Evolutionary conservation across 2,329 filamentous ascomycete genomes (phyloP).

Genomic region (Ceratocystis alfenasii): DNA sequence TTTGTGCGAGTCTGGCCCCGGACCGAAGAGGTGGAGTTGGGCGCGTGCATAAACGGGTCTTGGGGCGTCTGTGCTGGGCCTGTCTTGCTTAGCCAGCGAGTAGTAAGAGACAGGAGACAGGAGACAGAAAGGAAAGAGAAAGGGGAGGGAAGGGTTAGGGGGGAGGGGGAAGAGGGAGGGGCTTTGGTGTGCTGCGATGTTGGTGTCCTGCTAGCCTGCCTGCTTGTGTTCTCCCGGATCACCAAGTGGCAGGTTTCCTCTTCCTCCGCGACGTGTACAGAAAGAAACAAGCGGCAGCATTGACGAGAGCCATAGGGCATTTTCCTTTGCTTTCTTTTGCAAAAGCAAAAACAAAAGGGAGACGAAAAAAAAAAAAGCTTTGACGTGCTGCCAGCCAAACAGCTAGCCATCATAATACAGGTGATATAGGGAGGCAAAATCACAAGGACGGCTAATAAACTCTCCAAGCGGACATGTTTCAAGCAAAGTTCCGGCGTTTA

Average conservation of each 20-base stretch:
- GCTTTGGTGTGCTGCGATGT: background rate
- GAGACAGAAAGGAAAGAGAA: too few relatives aligned
- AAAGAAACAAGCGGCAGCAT: too few relatives aligned
- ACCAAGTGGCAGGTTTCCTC: slow-evolving; percentile 9
- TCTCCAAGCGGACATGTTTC: slow-evolving; percentile 2
- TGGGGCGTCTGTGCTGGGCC: background rate
- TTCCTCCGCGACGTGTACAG: background rate
- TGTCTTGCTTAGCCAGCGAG: background rate
- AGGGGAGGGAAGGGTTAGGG: too few relatives aligned
- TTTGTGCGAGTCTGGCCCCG: background rate
- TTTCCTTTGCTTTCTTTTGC: too few relatives aligned
- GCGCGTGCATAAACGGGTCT: slow-evolving; percentile 3
- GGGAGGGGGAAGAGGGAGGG: too few relatives aligned
- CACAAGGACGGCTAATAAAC: background rate
- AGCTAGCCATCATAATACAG: background rate
- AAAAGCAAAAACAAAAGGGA: background rate
- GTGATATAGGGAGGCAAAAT: slow-evolving; percentile 1
- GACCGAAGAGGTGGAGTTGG: background rate
- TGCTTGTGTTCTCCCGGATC: background rate
- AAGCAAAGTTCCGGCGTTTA: background rate
- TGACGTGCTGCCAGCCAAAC: background rate
- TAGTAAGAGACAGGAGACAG: too few relatives aligned
- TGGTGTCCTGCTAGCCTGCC: background rate
- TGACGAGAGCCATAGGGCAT: too few relatives aligned
- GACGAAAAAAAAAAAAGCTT: background rate